phyloP scores from a whole-genome alignment of 495 filamentous ascomycete species.

The Pyrenopolyporus hunteri region DNA sequence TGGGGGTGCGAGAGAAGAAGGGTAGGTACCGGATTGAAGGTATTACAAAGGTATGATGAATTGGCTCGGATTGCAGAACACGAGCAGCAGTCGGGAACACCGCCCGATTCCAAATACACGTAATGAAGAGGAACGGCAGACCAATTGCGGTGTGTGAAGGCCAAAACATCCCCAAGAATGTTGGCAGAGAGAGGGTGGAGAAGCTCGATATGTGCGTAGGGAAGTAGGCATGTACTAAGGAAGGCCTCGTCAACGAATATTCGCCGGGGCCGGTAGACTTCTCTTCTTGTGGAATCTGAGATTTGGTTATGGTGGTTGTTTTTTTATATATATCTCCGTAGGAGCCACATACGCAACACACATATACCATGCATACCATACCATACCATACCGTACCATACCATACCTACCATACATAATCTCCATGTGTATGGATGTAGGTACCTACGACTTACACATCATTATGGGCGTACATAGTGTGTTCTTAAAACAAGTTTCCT shows the following conservation, averaged over 20 bases:
- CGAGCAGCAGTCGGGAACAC: not conserved
- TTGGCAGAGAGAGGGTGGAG: slow-evolving; percentile 22
- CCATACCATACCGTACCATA: not conserved
- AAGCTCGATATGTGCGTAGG: too few species aligned
- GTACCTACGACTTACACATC: too few species aligned
- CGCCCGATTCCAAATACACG: slow-evolving; percentile 25
- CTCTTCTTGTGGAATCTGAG: slow-evolving; percentile 29
- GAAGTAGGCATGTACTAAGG: slow-evolving; percentile 10
- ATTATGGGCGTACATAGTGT: too few species aligned
- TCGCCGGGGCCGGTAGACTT: slow-evolving; percentile 31
- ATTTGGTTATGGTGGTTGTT: too few species aligned
- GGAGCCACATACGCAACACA: slow-evolving; percentile 15
- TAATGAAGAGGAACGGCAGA: not conserved
- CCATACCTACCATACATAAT: too few species aligned
- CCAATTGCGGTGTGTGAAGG: slow-evolving; percentile 1
- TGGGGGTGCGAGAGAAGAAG: not conserved
- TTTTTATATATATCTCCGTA: slow-evolving; percentile 29
- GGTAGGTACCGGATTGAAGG: not conserved
- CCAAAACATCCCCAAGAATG: not conserved
- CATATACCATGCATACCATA: slow-evolving; percentile 1
- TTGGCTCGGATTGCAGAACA: slow-evolving; percentile 7
- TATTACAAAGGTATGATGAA: slow-evolving; percentile 36
- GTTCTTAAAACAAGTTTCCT: slow-evolving; percentile 32
- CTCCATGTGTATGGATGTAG: too few species aligned
- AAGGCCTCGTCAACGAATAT: slow-evolving; percentile 35